These are phyloP conservation scores for Rhodomyrtus tomentosa DNA, from an alignment of 345 rosid genomes.

Conservation along the genomic window DNA sequence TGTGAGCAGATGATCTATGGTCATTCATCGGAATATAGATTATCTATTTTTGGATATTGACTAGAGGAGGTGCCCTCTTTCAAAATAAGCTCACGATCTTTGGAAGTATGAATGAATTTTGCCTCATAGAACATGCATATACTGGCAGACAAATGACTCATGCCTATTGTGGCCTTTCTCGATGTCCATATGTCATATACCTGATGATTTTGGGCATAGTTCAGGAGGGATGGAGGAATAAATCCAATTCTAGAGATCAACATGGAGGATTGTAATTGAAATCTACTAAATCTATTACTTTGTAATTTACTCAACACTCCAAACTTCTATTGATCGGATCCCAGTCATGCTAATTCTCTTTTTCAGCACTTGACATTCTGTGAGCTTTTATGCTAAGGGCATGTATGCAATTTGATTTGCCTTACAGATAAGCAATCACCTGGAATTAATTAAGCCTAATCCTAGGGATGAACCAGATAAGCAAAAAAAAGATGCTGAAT, in stretches of 20 bases:
- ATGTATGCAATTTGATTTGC: background rate
- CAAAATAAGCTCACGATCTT: background rate
- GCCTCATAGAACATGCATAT: background rate
- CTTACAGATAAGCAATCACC: constrained; percentile 81
- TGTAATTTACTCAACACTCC: background rate
- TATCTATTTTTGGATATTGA: background rate
- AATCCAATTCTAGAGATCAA: background rate
- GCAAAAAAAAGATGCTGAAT: constrained; percentile 84
- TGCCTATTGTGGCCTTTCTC: background rate
- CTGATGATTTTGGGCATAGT: background rate
- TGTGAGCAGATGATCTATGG: background rate
- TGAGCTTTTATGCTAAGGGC: background rate
- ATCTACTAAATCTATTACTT: background rate
- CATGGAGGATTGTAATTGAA: background rate
- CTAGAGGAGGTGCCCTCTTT: background rate
- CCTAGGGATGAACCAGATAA: constrained; percentile 77
- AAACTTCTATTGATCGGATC: background rate
- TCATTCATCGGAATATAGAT: background rate
- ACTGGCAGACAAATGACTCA: background rate
- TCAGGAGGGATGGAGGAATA: background rate
- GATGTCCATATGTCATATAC: background rate
- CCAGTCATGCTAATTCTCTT: background rate
- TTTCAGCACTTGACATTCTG: background rate
- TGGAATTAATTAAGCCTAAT: constrained; percentile 95
- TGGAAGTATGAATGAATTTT: background rate